phyloP scores from a whole-genome alignment of 2,329 filamentous ascomycete species.

The Coniochaeta pulveracea region DNA sequence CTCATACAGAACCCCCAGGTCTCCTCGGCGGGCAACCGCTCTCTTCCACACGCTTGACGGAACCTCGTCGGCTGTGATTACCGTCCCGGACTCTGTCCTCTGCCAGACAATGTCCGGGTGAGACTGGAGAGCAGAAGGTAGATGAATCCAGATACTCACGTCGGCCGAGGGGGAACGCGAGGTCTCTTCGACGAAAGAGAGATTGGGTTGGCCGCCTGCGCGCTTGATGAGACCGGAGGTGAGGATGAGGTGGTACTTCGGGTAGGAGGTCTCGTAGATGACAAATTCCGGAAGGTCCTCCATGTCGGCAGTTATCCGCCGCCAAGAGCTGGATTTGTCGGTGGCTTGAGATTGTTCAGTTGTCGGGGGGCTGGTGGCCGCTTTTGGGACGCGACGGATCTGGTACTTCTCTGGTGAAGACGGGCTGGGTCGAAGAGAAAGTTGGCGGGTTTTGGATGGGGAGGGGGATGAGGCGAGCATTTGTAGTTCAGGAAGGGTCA shows the following conservation, averaged over 20 bases:
- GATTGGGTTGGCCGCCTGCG: conserved; percentile 24
- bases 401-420: conserved; percentile 20
- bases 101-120: conserved; percentile 23
- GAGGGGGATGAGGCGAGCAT: conserved; percentile 17
- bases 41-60: conserved; percentile 27
- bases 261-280: conserved; percentile 32
- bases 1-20: conserved; percentile 30
- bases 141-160: conserved; percentile 29
- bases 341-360: conserved; percentile 19
- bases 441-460: conserved; percentile 21
- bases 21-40: conserved; percentile 26
- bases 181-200: conserved; percentile 18
- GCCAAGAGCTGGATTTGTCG: conserved; percentile 7
- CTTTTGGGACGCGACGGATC: conserved; percentile 19
- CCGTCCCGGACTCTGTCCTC: conserved; percentile 21
- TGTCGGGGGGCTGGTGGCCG: conserved; percentile 11
- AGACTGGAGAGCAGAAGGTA: conserved; percentile 20
- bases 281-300: conserved; percentile 26
- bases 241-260: conserved; percentile 30
- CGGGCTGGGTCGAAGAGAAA: conserved; percentile 16
- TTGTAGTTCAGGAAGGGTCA: conserved; percentile 23
- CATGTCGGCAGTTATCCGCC: conserved; percentile 18
- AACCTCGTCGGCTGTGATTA: conserved; percentile 23
- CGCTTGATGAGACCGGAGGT: conserved; percentile 26
- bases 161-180: conserved; percentile 22